A percentile compares a stretch with the other conserved stretches of the same genome.
Conservation (phyloP, 768 basidiomycete species). For the Trametes punicea region DNA sequence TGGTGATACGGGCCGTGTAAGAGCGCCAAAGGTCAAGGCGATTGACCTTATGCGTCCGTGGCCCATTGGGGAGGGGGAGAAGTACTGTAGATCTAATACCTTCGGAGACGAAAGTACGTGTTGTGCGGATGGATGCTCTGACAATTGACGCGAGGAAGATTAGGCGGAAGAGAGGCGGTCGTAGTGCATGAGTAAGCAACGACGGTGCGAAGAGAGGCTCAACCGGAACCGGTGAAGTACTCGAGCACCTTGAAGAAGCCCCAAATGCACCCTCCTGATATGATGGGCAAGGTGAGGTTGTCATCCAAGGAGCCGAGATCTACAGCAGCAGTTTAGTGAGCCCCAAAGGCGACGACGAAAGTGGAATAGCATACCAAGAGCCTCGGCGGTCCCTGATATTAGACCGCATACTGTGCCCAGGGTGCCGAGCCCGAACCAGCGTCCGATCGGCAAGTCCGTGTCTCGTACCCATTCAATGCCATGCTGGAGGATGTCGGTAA, state of each 20-base stretch:
- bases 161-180: too few species aligned
- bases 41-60: neutral
- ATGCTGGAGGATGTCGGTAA: slow-evolving; percentile 28
- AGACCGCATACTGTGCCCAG: slow-evolving; percentile 67
- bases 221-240: slow-evolving; percentile 29
- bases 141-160: too few species aligned
- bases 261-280: slow-evolving; percentile 74
- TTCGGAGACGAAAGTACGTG: too few species aligned
- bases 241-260: slow-evolving; percentile 44
- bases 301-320: slow-evolving; percentile 86
- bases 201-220: neutral
- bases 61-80: neutral
- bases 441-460: slow-evolving; percentile 29
- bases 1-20: neutral
- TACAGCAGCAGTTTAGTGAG: slow-evolving; percentile 29
- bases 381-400: slow-evolving; percentile 84
- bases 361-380: slow-evolving; percentile 58
- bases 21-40: neutral
- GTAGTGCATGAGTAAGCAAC: too few species aligned
- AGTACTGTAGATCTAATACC: neutral
- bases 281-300: slow-evolving; percentile 85
- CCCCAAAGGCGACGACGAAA: slow-evolving; percentile 2
- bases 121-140: too few species aligned
- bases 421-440: slow-evolving; percentile 51
- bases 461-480: slow-evolving; percentile 22